Evolutionary conservation across 2,329 filamentous ascomycete species (phyloP).

Genomic region (Iodosphaeria phyllophila): DNA sequence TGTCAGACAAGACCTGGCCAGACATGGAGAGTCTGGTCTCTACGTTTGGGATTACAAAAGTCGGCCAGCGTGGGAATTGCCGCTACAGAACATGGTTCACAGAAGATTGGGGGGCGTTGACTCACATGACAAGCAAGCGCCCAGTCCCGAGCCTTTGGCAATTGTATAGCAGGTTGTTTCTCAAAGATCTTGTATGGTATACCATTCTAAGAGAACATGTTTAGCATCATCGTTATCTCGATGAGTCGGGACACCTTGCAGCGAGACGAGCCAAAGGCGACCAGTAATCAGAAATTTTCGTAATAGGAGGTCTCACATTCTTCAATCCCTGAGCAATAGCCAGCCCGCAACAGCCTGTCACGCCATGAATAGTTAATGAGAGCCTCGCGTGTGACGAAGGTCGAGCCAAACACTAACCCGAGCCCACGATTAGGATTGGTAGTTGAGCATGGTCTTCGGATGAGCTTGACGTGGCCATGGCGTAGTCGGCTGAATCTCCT

Average conservation of each 20-base stretch:
- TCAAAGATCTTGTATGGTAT: conserved; percentile 10
- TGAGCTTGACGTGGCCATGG: no score
- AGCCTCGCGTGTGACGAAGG: background rate
- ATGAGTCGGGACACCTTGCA: no score
- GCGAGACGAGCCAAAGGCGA: no score
- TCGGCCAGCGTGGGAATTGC: no score
- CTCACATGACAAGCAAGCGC: conserved; percentile 7
- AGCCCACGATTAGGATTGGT: conserved; percentile 10
- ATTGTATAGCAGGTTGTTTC: conserved; percentile 3
- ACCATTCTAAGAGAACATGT: conserved; percentile 4
- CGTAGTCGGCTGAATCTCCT: no score
- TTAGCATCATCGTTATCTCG: no score
- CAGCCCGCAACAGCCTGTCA: conserved; percentile 8
- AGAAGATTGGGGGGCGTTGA: background rate
- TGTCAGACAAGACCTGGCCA: no score
- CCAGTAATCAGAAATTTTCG: no score
- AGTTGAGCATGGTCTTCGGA: conserved; percentile 2
- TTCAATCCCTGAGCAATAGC: conserved; percentile 9
- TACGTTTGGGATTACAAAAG: no score
- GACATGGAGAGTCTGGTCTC: no score
- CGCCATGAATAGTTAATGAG: background rate
- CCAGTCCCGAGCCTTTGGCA: conserved; percentile 9
- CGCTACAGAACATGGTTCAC: background rate
- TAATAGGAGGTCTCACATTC: conserved; percentile 3
- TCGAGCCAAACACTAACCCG: conserved; percentile 4